Evolutionary conservation across 768 basidiomycete genomes (phyloP).

Genomic region (Trametopsis cervina): DNA sequence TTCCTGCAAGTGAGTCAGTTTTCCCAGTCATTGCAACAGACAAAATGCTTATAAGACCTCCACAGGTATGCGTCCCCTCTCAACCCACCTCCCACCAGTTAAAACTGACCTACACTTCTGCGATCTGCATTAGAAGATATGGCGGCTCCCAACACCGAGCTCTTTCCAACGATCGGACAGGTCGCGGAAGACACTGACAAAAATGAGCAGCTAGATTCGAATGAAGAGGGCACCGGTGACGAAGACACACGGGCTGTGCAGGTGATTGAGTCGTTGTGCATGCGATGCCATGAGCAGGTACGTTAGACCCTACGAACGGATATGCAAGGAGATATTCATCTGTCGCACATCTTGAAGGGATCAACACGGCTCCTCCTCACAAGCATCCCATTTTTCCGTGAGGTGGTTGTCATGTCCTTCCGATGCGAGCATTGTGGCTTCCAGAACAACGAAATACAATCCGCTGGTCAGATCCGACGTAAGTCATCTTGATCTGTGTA

Average conservation of each 20-base stretch:
- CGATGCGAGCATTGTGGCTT: constrained; percentile 89
- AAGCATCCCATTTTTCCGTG: constrained; percentile 89
- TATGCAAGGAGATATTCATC: constrained; percentile 1
- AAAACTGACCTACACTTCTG: background rate
- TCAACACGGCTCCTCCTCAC: constrained; percentile 84
- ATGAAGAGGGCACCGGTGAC: constrained; percentile 21
- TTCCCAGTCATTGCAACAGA: background rate
- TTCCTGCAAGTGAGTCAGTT: too few relatives aligned
- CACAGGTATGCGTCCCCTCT: background rate
- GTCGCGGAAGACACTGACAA: constrained; percentile 22
- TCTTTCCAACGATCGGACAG: constrained; percentile 25
- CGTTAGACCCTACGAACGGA: constrained; percentile 18
- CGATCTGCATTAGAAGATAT: background rate
- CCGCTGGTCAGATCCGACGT: constrained; percentile 84
- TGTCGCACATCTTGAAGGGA: constrained; percentile 45
- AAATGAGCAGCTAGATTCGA: constrained; percentile 12
- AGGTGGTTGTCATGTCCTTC: constrained; percentile 96
- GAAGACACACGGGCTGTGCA: constrained; percentile 65
- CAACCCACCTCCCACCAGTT: too few relatives aligned
- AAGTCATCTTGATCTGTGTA: constrained; percentile 23
- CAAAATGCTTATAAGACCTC: background rate
- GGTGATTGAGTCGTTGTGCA: constrained; percentile 88
- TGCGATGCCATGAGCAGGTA: constrained; percentile 90
- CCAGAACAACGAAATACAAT: constrained; percentile 90
- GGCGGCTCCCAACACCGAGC: constrained; percentile 11